Base-by-base conservation (phyloP, 2,329 filamentous ascomycete genomes). In the Penicillium sp. region DNA sequence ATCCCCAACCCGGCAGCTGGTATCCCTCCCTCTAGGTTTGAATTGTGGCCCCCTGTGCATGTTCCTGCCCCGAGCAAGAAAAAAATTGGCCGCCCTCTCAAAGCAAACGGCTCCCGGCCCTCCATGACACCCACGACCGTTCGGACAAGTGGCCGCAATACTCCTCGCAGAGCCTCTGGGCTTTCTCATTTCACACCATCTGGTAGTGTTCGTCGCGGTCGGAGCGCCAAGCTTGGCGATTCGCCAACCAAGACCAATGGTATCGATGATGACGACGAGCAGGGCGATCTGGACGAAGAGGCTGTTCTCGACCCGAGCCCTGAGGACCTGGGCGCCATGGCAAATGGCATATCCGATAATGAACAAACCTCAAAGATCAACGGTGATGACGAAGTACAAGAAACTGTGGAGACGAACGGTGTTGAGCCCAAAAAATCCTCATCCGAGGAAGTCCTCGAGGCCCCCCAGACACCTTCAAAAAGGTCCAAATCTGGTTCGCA, bases 11-110 rank as follows among this genome's bases (percentile, higher is more conserved):
- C 71, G 36, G 65, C 67, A 9, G 66, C 63, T 6, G 66, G 66
- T 15, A 74, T 76, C 34, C 73, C 73, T 6, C 71, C 73, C 4
- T 72, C 71, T 53, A 65, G 73, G 49, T 76, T 75, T 29, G 73
- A 75, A 47, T 67, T 76, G n/a, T 75, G 68, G 54, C 73, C 73
- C 15, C 73, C 73, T 4, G 65, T 75, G 18, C 73, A 73, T 56
- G 63, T 66, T 4, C 68, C 70, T 10, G 56, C 66, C 13, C 45
- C 50, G 6, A 54, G 63, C 12, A 73, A 72, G 58, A 64, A 67
- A 46, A 70, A 68, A n/a, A 64, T 67, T 23, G 73, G 72, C 38
- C 71, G 73, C 29, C 72, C 73, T 5, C 69, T 16, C 28, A 66
- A 62, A 39, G 46, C 56, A 12, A 60, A 62, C 47, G 59, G 56